phyloP scores from a whole-genome alignment of 2,329 filamentous ascomycete species.

The Akanthomyces dipterigenus region DNA sequence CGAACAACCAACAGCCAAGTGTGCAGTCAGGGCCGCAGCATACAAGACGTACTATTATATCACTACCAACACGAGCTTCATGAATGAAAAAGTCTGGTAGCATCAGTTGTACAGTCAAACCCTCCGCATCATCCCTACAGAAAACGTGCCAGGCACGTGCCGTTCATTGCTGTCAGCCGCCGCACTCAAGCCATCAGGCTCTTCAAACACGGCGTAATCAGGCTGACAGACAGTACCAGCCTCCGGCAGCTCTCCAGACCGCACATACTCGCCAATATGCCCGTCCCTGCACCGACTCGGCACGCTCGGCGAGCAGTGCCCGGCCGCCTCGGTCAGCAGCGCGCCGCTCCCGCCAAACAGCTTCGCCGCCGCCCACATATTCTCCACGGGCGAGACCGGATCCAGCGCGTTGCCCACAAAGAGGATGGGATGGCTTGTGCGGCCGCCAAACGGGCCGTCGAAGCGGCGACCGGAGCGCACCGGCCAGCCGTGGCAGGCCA shows the following conservation, averaged over 20 bases:
- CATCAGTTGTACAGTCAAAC: no score
- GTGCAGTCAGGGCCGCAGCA: no score
- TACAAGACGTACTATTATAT: no score
- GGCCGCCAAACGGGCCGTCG: background rate
- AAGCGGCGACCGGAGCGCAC: background rate
- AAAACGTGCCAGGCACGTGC: no score
- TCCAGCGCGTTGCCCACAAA: background rate
- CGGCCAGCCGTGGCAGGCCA: constrained; percentile 1
- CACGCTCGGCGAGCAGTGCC: background rate
- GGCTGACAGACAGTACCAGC: background rate
- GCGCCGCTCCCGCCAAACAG: background rate
- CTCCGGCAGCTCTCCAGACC: background rate
- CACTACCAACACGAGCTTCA: no score
- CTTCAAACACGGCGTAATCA: background rate
- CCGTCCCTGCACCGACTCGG: background rate
- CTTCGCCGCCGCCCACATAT: background rate
- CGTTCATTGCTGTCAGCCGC: background rate
- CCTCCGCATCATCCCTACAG: no score
- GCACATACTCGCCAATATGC: background rate
- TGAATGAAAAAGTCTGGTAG: no score
- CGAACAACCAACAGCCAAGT: no score
- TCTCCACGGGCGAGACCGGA: background rate
- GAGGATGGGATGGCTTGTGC: background rate
- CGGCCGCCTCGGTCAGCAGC: background rate
- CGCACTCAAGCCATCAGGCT: background rate